Conservation (phyloP, 805 yeast genomes). For the Candida nemodendra region DNA sequence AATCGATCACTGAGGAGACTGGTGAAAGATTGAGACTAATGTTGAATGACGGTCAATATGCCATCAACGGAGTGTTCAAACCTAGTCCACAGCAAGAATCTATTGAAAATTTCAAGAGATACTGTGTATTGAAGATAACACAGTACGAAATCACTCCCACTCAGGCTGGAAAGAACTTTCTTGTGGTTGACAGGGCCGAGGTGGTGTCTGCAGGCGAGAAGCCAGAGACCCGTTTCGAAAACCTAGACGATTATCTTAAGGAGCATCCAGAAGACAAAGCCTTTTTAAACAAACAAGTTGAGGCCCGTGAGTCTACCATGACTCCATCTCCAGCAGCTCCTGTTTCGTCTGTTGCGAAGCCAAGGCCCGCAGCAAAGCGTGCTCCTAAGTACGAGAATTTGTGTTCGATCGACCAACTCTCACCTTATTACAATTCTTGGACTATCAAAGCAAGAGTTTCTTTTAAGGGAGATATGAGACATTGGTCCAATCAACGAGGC, state of each 20-base stretch:
- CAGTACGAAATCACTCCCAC: conserved; percentile 25
- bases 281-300: conserved; percentile 14
- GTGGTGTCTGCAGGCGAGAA: conserved; percentile 38
- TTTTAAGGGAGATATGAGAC: conserved; percentile 80
- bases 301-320: conserved; percentile 11
- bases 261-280: conserved; percentile 56
- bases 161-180: conserved; percentile 27
- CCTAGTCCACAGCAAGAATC: conserved; percentile 37
- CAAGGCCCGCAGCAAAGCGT: conserved; percentile 19
- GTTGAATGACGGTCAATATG: conserved; percentile 51
- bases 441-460: conserved; percentile 91
- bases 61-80: conserved; percentile 52
- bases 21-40: conserved; percentile 45
- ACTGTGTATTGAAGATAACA: conserved; percentile 23
- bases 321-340: conserved; percentile 19
- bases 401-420: conserved; percentile 78
- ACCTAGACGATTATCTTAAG: conserved; percentile 55
- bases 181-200: conserved; percentile 28
- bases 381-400: conserved; percentile 39
- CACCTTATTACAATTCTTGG: conserved; percentile 92
- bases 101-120: conserved; percentile 27
- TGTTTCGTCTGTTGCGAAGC: conserved; percentile 9
- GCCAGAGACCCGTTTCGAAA: conserved; percentile 15
- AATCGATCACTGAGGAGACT: conserved; percentile 34
- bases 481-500: conserved; percentile 84